Evolutionary conservation across 345 rosid genomes (phyloP).

Genomic region (Acer yangbiense): DNA sequence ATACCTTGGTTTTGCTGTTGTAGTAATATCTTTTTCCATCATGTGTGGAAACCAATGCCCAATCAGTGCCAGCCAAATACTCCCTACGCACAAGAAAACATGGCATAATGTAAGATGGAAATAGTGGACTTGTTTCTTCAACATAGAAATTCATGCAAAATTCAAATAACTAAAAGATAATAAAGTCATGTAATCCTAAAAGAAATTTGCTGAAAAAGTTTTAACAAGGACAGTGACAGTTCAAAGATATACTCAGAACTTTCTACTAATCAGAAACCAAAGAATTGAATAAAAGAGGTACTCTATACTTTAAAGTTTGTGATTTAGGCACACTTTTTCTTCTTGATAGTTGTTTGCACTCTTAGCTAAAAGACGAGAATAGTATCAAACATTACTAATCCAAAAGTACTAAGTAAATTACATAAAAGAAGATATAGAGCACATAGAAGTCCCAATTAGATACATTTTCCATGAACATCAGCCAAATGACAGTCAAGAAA

Average conservation of each 20-base stretch:
- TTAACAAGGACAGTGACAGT: background rate
- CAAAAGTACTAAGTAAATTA: too few species aligned
- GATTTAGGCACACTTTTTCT: too few species aligned
- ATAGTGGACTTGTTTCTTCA: background rate
- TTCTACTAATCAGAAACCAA: background rate
- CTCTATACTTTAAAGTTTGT: too few species aligned
- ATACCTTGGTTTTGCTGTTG: conserved; percentile 87
- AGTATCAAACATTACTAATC: too few species aligned
- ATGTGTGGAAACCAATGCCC: conserved; percentile 83
- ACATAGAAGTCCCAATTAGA: too few species aligned
- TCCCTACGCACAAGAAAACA: conserved; percentile 55
- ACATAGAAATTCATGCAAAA: background rate
- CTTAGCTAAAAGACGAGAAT: too few species aligned
- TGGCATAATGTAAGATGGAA: background rate
- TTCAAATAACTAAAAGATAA: background rate
- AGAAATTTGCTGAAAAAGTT: background rate
- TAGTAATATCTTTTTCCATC: conserved; percentile 94
- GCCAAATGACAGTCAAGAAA: too few species aligned
- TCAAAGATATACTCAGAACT: background rate
- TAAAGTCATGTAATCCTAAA: background rate
- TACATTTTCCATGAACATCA: too few species aligned
- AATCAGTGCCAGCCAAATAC: conserved; percentile 76
- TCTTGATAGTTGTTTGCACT: too few species aligned
- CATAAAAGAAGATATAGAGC: too few species aligned
- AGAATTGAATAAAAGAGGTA: background rate